Base-by-base conservation (phyloP, 148 eudicot species). In the Fallopia convolvulus region DNA sequence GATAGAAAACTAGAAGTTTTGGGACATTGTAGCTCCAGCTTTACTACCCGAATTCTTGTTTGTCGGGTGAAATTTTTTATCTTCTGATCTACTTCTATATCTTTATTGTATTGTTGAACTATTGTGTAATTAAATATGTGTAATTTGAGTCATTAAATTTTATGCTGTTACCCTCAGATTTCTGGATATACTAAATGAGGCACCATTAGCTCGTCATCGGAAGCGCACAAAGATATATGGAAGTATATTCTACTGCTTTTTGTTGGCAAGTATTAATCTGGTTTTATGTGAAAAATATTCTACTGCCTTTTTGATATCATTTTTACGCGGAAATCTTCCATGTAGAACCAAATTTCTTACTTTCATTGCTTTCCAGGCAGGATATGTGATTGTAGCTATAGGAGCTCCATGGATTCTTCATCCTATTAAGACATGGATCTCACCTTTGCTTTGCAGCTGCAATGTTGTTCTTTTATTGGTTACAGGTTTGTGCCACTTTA, bases 121-220 rank as follows among this genome's bases (percentile, higher is more conserved):
- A 11, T 26, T 23, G 11, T 10, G 17, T 12, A 61, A 26, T 61
- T 61, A 17, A 61, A 23, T 55, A n/a, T 2, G 32, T 61, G 39
- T 61, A 8, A 33, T 10, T 30, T 30, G 33, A 58, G 66, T 21
- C 61, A 55, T 58, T 61, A 30, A 8, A 26, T 11, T 10, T 61
- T 23, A 23, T 30, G 36, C 26, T 46, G 77, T 73, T 40, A 60
- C 39, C 71, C 39, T 13, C 82, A 92, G 98, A 81, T 94, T 94
- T 83, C 88, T 94, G 75, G 99, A 94, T 87, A 84, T 94, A 86
- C 79, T 89, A 70, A 90, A 94, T 46, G 99, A 94, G 82, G 92
- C 97, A 70, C 99, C 99, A 76, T 82, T 94, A 84, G 94, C 87
- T 82, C 92, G 92, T 58, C 93, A 90, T 74, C 88, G 96, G 77